Base-by-base conservation (phyloP, 2,329 filamentous ascomycete genomes). In the Fusarium devonianum region DNA sequence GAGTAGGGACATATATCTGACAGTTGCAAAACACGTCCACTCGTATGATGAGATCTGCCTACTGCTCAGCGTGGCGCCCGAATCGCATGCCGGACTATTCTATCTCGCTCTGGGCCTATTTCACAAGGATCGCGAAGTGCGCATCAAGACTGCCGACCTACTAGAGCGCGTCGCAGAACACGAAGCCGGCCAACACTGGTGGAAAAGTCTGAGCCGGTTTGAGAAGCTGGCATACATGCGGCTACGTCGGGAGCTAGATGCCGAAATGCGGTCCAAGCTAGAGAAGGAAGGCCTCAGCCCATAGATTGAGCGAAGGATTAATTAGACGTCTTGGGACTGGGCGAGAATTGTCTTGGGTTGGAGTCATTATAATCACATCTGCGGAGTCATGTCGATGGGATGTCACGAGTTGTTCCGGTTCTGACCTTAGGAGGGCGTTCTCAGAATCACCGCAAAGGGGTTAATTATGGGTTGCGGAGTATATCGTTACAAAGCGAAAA, bases 181-280 rank as follows among this genome's bases (percentile, higher is more conserved):
- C 72, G 89, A 95, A 67, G 94, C 92, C 8, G 94, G 94, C 2
- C 83, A 92, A 65, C 91, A 97, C 73, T 97, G 94, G 81, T 99
- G 93, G 90, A 85, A 82, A 58, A 84, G 85, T 21, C 76, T 99
- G 37, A 94, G 92, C 49, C 81, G 90, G 33, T 99, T 97, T 68
- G 88, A 92, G 62, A 95, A 93, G 73, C 74, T 96, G 57, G 93
- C 89, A 3, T 96, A 88, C 66, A 86, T 88, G 60, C 82, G 93
- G 37, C 85, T 95, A 37, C 86, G 88, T 69, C 82, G 87, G 51
- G 91, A 85, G 61, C 72, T 75, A 7, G 83, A 86, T 38, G 72
- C 74, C 2, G 82, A 85, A 62, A 71, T 72, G 70, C 76, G 70
- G 46, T 69, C 65, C 21, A 77, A 73, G 67, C 64, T 75, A 28